A percentile compares a stretch with the other conserved stretches of the same genome.
Conservation (phyloP, 2,329 filamentous ascomycete species). For the Aspergillus fructus region DNA sequence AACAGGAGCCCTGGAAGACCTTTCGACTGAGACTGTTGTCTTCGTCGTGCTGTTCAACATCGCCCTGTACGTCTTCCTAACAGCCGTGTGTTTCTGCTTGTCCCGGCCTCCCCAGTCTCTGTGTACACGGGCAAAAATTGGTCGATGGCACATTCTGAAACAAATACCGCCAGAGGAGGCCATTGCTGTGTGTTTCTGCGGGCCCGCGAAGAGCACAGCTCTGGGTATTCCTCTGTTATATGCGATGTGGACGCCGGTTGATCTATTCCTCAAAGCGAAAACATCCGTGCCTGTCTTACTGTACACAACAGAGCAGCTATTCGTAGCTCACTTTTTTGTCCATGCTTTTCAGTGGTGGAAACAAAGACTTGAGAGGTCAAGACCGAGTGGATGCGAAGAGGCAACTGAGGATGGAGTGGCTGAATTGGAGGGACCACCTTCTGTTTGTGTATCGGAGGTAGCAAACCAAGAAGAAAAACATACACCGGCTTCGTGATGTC, state of each 20-base stretch:
- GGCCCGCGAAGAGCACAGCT: conserved; percentile 70
- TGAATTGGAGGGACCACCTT: not conserved
- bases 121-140: not conserved
- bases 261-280: conserved; percentile 36
- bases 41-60: conserved; percentile 69
- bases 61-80: conserved; percentile 64
- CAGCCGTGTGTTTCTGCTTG: conserved; percentile 54
- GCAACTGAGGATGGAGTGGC: conserved; percentile 9
- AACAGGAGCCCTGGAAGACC: conserved; percentile 59
- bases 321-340: conserved; percentile 41
- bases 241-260: conserved; percentile 57
- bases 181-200: conserved; percentile 71
- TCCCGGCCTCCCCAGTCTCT: conserved; percentile 41
- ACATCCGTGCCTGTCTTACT: conserved; percentile 40
- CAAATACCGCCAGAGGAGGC: conserved; percentile 58
- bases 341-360: conserved; percentile 36
- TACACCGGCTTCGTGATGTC: conserved; percentile 6
- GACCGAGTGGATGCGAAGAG: conserved; percentile 19
- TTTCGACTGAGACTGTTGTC: conserved; percentile 61
- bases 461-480: not conserved
- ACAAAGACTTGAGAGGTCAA: conserved; percentile 18
- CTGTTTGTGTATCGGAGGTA: not conserved
- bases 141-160: conserved; percentile 24
- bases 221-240: conserved; percentile 67
- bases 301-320: conserved; percentile 42